phyloP scores from a whole-genome alignment of 2,329 filamentous ascomycete genomes.

The Chaetomium globosum region DNA sequence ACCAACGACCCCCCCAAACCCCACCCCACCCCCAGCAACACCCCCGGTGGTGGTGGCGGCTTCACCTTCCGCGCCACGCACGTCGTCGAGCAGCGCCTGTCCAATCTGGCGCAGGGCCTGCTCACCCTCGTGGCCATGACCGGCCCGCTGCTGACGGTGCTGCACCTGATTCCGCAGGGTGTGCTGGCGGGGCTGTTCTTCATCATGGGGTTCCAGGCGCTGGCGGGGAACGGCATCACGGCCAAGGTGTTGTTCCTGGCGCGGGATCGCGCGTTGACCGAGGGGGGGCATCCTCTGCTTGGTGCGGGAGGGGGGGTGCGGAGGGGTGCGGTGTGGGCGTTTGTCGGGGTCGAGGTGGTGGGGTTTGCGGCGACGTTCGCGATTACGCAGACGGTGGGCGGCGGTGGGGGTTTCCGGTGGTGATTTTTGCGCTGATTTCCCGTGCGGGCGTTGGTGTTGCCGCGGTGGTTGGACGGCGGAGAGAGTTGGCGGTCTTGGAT shows the following conservation, averaged over 20 bases:
- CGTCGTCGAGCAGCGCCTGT: slow-evolving; percentile 77
- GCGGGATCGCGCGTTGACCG: slow-evolving; percentile 66
- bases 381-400: slow-evolving; percentile 75
- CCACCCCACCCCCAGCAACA: slow-evolving; percentile 23
- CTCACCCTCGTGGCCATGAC: slow-evolving; percentile 79
- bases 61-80: slow-evolving; percentile 56
- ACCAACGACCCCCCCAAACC: slow-evolving; percentile 33
- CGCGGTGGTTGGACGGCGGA: slow-evolving; percentile 59
- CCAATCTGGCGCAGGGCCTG: slow-evolving; percentile 76
- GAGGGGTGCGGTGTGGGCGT: slow-evolving; percentile 69
- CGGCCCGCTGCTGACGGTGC: slow-evolving; percentile 70
- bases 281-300: slow-evolving; percentile 58
- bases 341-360: slow-evolving; percentile 68
- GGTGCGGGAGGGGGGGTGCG: slow-evolving; percentile 46
- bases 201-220: slow-evolving; percentile 79
- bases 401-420: slow-evolving; percentile 79
- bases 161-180: slow-evolving; percentile 77
- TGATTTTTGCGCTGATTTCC: slow-evolving; percentile 74
- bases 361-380: slow-evolving; percentile 79
- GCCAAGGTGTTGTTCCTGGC: slow-evolving; percentile 71
- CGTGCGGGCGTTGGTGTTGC: slow-evolving; percentile 64
- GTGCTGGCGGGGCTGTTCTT: slow-evolving; percentile 82
- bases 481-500: slow-evolving; percentile 67
- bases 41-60: slow-evolving; percentile 57
- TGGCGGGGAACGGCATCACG: slow-evolving; percentile 76